A percentile compares a stretch with the other conserved stretches of the same genome.
These are phyloP conservation scores for Fibroporia radiculosa DNA, from an alignment of 768 basidiomycete species.

Conservation along the genomic window DNA sequence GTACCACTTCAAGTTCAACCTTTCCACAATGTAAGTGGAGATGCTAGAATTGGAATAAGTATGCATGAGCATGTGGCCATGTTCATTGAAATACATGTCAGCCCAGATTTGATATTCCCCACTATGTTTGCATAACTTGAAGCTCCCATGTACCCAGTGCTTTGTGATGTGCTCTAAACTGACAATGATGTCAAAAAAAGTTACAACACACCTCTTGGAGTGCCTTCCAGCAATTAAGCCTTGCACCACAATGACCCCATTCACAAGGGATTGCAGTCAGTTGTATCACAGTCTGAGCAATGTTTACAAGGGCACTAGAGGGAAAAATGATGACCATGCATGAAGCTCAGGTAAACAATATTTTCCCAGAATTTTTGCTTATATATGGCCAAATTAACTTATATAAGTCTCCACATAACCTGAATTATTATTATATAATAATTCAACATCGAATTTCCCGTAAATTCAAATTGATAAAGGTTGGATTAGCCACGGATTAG, in stretches of 20 bases:
- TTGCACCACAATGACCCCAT: conserved; percentile 9
- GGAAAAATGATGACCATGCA: too few relatives aligned
- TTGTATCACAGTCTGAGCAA: conserved; percentile 9
- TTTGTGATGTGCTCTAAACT: conserved; percentile 1
- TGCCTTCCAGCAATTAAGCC: conserved; percentile 13
- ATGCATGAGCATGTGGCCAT: too few relatives aligned
- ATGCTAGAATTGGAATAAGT: conserved; percentile 4
- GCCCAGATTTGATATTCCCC: too few relatives aligned
- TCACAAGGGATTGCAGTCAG: conserved; percentile 6
- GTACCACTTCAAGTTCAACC: not conserved
- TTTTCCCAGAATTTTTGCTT: too few relatives aligned
- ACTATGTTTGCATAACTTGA: conserved; percentile 1
- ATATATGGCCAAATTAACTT: too few relatives aligned
- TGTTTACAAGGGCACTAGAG: conserved; percentile 3
- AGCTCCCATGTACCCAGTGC: conserved; percentile 1
- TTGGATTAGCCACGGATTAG: too few relatives aligned
- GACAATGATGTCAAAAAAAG: not conserved
- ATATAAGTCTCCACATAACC: too few relatives aligned
- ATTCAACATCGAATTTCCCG: too few relatives aligned
- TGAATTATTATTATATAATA: too few relatives aligned
- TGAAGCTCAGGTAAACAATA: too few relatives aligned
- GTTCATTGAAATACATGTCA: too few relatives aligned
- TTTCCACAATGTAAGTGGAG: conserved; percentile 6
- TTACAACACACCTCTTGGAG: conserved; percentile 11
- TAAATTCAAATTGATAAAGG: too few relatives aligned